phyloP scores from a whole-genome alignment of 2,329 filamentous ascomycete species.

The Fusarium citri region DNA sequence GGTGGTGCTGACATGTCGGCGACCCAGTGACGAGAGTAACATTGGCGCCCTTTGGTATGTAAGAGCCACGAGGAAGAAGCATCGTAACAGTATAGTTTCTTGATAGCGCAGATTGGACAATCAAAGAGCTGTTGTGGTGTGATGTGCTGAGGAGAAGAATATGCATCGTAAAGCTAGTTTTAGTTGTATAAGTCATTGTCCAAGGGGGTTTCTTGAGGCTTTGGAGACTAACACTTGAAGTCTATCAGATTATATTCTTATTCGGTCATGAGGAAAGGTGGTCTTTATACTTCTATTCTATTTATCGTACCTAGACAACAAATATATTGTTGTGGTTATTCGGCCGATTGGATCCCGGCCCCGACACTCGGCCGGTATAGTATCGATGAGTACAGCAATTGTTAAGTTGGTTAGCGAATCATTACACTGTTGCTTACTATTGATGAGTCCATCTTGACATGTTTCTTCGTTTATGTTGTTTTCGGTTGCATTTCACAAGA shows the following conservation, averaged over 20 bases:
- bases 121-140: constrained; percentile 59
- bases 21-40: constrained; percentile 4
- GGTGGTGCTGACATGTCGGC: constrained; percentile 41
- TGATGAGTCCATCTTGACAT: background rate
- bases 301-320: background rate
- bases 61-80: background rate
- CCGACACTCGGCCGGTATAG: constrained; percentile 37
- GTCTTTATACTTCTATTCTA: constrained; percentile 22
- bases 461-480: background rate
- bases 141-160: constrained; percentile 61
- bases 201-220: background rate
- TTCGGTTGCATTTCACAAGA: constrained; percentile 1
- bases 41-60: background rate
- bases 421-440: background rate
- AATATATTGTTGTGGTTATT: constrained; percentile 5
- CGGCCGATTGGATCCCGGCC: constrained; percentile 42
- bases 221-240: background rate
- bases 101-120: constrained; percentile 55
- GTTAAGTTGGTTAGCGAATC: background rate
- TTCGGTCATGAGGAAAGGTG: background rate
- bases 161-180: constrained; percentile 6
- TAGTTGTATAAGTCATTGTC: constrained; percentile 7
- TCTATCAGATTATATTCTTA: background rate
- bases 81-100: constrained; percentile 58
- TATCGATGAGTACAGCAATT: background rate